phyloP scores from a whole-genome alignment of 2,329 filamentous ascomycete genomes.

The Clonostachys chloroleuca region DNA sequence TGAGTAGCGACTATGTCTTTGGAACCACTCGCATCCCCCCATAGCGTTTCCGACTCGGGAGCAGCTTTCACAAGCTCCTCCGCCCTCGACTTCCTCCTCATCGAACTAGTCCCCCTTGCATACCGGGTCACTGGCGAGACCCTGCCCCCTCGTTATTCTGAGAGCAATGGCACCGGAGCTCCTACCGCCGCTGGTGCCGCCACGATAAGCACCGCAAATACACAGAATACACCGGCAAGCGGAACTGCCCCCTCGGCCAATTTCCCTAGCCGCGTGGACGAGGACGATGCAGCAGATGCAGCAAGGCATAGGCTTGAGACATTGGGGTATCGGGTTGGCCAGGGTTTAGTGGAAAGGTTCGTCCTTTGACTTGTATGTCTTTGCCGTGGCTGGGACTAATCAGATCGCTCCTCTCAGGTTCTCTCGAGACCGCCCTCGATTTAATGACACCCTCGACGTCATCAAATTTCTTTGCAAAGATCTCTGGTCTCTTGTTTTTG shows the following conservation, averaged over 20 bases:
- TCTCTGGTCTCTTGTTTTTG: conserved; percentile 88
- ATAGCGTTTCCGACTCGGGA: conserved; percentile 68
- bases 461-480: conserved; percentile 99
- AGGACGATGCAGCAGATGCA: conserved; percentile 80
- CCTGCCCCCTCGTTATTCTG: conserved; percentile 26
- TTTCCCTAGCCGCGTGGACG: conserved; percentile 37
- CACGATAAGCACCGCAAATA: conserved; percentile 8
- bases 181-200: conserved; percentile 11
- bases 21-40: conserved; percentile 62
- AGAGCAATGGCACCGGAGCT: conserved; percentile 7
- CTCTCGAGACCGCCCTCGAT: conserved; percentile 78
- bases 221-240: not conserved
- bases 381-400: not conserved
- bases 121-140: conserved; percentile 76
- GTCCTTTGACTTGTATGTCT: conserved; percentile 12
- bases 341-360: conserved; percentile 87
- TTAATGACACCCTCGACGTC: conserved; percentile 87
- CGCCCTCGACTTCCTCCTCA: conserved; percentile 89
- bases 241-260: not conserved
- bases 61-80: conserved; percentile 77
- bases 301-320: conserved; percentile 81
- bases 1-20: conserved; percentile 50
- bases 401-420: conserved; percentile 47
- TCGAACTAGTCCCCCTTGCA: conserved; percentile 93
- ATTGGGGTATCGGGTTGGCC: conserved; percentile 85